Base-by-base conservation (phyloP, 805 yeast species). In the Lipomyces yamadae region DNA sequence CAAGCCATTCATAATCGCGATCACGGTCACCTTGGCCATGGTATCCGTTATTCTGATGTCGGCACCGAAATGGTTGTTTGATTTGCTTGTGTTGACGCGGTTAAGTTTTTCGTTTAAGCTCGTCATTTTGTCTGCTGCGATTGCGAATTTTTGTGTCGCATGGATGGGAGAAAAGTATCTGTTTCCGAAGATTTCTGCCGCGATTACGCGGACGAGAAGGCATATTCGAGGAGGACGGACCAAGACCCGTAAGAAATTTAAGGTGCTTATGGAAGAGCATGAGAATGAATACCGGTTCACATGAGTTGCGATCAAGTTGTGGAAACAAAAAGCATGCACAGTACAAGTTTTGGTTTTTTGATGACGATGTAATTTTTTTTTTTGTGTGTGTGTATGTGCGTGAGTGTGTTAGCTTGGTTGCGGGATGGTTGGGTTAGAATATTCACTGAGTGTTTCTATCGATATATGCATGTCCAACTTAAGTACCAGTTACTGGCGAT, bases 41-140 rank as follows among this genome's bases (percentile, higher is more conserved):
- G 87, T 94, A 15, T 68, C 82, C 0, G 61, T 76, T 2, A 78
- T 92, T 70, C 88, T 93, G 86, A 72, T 76, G 4, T 78, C 83
- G 59, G 82, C 85, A 2, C 80, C 82, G 11, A 80, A 88, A 0
- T 76, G 81, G 76, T 75, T 88, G 68, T 97, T 94, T 0, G 76
- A 81, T 2, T 78, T 91, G 68, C 88, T 95, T 86, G 95, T 92
- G 74, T 79, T 95, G 72, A 90, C 97, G 0, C 77, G 82, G 64
- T 81, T 89, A 39, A 80, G 90, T 0, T 57, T 65, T 1, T 69
- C 76, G 5, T 86, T 88, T 75, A 88, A 87, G 72, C 55, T 78
- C 24, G 73, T 81, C n/a, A 81, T 92, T n/a, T 53, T 85, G 13
- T 50, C 79, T 0, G 73, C 82, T 45, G 85, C 87, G 0, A 64